Percentiles rank a stretch among this genome's conserved stretches.
phyloP scores from a whole-genome alignment of 345 rosid species.

The Rhodomyrtus tomentosa region DNA sequence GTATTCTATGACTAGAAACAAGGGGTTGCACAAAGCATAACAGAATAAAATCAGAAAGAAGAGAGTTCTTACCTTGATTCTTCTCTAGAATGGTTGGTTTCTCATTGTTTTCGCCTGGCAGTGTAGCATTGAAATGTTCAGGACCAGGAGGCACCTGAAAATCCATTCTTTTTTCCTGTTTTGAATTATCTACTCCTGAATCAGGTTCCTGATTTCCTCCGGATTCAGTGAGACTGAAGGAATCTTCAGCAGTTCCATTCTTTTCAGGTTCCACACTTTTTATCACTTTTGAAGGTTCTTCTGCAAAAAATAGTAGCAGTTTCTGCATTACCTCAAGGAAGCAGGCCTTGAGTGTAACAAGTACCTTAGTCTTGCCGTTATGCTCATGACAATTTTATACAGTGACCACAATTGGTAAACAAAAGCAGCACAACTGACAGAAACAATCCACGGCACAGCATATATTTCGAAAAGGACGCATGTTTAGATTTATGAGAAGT shows the following conservation, averaged over 20 bases:
- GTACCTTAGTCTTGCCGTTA: neutral
- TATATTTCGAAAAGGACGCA: neutral
- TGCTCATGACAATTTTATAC: neutral
- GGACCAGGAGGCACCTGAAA: neutral
- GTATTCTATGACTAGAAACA: neutral
- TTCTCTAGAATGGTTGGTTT: neutral
- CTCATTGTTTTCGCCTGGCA: slow-evolving; percentile 2
- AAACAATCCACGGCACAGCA: neutral
- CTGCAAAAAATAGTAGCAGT: neutral
- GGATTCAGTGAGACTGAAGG: neutral
- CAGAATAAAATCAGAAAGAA: neutral
- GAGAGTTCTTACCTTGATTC: slow-evolving; percentile 15
- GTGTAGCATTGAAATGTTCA: slow-evolving; percentile 2
- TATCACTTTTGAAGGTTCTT: neutral
- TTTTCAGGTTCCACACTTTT: slow-evolving; percentile 1
- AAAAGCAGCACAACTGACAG: neutral
- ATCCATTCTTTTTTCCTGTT: slow-evolving; percentile 3
- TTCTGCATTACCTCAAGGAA: neutral
- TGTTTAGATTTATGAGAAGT: neutral
- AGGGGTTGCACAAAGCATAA: neutral
- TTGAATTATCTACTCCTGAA: slow-evolving; percentile 2
- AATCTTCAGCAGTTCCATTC: slow-evolving; percentile 1
- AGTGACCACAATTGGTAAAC: neutral
- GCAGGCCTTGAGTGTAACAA: neutral
- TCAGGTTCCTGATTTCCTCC: slow-evolving; percentile 2